Base-by-base conservation (phyloP, 441 rosid genomes). In the Iberis amara region DNA sequence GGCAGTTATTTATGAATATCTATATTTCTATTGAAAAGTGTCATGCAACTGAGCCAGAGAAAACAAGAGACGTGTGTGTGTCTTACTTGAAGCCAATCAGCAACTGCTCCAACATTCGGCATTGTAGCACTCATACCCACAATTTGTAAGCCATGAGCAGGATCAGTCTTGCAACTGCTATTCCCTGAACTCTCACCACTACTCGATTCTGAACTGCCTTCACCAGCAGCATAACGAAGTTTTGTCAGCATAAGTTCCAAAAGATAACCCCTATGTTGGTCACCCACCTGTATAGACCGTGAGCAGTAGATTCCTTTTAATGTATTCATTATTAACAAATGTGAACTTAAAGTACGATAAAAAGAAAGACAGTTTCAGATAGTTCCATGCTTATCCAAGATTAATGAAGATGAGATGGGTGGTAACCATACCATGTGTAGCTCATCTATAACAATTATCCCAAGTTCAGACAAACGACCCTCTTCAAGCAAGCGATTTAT, bases 71-170 rank as follows among this genome's bases (percentile, higher is more conserved):
- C 28, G 11, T 3, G 15, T 23, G 10, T 18, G 46, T 39, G 39
- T 52, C 91, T 80, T 72, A 86, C 97, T 81, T 89, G 97, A 69
- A 89, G 97, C 97, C 96, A 92, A 65, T 92, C 83, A 27, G 99
- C 96, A 79, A 89, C 94, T 55, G 94, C 97, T 57, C 86, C 89
- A 32, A 92, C 92, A 71, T 92, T 89, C 52, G 99, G 99, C 97
- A 92, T 92, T 53, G 97, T 89, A 57, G 97, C 99, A 59, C 99
- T 92, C 99, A 92, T 92, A 55, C 99, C 97, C 67, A 92, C 92
- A 68, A 92, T 92, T 78, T 92, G 99, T 71, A 89, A 61, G 59
- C 97, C 97, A 37, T 73, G 81, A 74, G 76, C 75, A 76, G 83
- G 70, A 72, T 86, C 97, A 65, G 73, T 72, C 72, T 82, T 89